Conservation (phyloP, 495 filamentous ascomycete genomes). For the Cercophora sp. region DNA sequence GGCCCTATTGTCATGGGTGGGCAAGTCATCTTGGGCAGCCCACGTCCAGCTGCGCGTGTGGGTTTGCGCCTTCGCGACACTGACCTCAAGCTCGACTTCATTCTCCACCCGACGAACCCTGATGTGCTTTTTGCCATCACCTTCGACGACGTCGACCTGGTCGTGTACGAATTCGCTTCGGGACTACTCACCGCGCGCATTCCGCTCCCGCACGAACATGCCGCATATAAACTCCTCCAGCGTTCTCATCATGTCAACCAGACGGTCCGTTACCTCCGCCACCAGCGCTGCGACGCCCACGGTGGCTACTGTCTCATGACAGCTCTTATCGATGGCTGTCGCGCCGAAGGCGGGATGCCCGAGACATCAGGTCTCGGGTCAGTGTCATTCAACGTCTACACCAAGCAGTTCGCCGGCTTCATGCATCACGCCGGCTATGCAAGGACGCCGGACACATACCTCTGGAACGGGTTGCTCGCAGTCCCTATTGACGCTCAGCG, state of each 20-base stretch:
- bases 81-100: constrained; percentile 12
- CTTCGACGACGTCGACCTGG: constrained; percentile 2
- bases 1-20: constrained; percentile 4
- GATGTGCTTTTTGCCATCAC: constrained; percentile 4
- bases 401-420: constrained; percentile 4
- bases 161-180: background rate
- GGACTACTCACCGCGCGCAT: background rate
- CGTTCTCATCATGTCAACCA: background rate
- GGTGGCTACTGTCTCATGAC: constrained; percentile 12
- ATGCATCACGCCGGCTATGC: constrained; percentile 9
- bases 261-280: constrained; percentile 6
- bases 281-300: constrained; percentile 10
- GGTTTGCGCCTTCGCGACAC: constrained; percentile 12
- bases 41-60: background rate
- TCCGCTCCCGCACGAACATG: background rate
- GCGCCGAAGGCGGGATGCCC: background rate
- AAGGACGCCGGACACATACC: constrained; percentile 1
- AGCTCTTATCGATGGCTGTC: background rate
- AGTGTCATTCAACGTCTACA: constrained; percentile 15
- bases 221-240: constrained; percentile 1
- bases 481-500: no score
- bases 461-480: constrained; percentile 12
- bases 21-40: constrained; percentile 1
- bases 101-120: constrained; percentile 8
- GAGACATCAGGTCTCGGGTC: background rate